A percentile compares a stretch with the other conserved stretches of the same genome.
phyloP scores from a whole-genome alignment of 2,329 filamentous ascomycete genomes.

The Pseudogymnoascus sp. region DNA sequence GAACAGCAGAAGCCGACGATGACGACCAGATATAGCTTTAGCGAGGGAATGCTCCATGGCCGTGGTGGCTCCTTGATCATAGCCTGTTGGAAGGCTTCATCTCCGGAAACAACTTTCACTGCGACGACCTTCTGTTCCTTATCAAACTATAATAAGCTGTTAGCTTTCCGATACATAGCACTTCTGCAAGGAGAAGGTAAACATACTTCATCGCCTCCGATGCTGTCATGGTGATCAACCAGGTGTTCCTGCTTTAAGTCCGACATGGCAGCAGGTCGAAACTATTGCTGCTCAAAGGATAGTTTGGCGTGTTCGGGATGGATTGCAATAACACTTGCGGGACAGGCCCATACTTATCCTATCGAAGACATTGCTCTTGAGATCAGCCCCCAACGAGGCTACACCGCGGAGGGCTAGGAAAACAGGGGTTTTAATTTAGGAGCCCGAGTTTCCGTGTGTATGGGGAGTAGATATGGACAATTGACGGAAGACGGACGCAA shows the following conservation, averaged over 20 bases:
- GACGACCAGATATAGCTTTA: constrained; percentile 37
- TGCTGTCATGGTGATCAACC: background rate
- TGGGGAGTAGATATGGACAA: background rate
- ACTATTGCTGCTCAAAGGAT: background rate
- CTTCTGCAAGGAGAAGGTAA: background rate
- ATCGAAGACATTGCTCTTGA: background rate
- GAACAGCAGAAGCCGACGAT: constrained; percentile 41
- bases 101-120: constrained; percentile 40
- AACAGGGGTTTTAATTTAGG: background rate
- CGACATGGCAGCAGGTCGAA: background rate
- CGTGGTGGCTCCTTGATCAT: constrained; percentile 42
- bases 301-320: background rate
- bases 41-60: constrained; percentile 32
- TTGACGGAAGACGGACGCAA: background rate
- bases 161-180: background rate
- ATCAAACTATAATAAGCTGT: background rate
- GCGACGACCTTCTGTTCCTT: constrained; percentile 15
- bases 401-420: background rate
- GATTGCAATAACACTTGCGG: background rate
- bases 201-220: background rate
- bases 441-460: background rate
- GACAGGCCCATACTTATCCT: constrained; percentile 15
- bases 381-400: background rate
- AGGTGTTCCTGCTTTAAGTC: background rate
- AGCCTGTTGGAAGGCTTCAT: constrained; percentile 46